Evolutionary conservation across 768 basidiomycete genomes (phyloP).

Genomic region (Mycena albidolilacea): DNA sequence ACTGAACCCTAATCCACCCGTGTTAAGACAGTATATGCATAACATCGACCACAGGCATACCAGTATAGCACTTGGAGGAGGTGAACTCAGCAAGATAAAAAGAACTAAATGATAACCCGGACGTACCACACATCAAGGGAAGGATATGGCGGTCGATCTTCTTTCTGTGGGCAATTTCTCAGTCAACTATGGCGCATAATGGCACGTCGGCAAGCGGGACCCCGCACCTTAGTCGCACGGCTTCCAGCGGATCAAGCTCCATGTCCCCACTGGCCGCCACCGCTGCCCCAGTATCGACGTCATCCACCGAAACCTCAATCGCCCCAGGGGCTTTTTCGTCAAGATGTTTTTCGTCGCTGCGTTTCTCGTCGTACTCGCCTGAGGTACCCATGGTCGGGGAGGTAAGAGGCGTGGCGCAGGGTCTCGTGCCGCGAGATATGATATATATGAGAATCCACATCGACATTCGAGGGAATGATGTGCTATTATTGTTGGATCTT

Average conservation of each 20-base stretch:
- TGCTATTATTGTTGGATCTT: too few species aligned
- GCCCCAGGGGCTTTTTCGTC: not conserved
- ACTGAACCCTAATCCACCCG: not conserved
- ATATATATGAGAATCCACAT: not conserved
- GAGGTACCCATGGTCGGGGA: not conserved
- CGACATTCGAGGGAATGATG: not conserved
- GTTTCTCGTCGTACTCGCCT: slow-evolving; percentile 8
- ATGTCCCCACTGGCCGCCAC: not conserved
- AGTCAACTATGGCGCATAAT: too few species aligned
- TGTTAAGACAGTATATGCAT: not conserved
- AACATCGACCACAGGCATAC: not conserved
- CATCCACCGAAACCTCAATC: slow-evolving; percentile 14
- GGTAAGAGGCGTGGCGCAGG: not conserved
- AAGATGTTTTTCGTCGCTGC: slow-evolving; percentile 8
- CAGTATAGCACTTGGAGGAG: not conserved
- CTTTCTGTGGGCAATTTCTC: not conserved
- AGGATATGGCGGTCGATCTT: not conserved
- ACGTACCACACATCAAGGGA: not conserved
- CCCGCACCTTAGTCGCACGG: not conserved
- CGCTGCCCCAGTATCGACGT: slow-evolving; percentile 19
- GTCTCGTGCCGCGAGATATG: not conserved
- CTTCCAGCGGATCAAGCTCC: slow-evolving; percentile 7
- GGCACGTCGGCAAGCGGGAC: not conserved
- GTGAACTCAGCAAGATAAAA: not conserved
- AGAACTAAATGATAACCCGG: not conserved